Evolutionary conservation across 495 filamentous ascomycete genomes (phyloP).

Genomic region (Lophiotrema nucula): DNA sequence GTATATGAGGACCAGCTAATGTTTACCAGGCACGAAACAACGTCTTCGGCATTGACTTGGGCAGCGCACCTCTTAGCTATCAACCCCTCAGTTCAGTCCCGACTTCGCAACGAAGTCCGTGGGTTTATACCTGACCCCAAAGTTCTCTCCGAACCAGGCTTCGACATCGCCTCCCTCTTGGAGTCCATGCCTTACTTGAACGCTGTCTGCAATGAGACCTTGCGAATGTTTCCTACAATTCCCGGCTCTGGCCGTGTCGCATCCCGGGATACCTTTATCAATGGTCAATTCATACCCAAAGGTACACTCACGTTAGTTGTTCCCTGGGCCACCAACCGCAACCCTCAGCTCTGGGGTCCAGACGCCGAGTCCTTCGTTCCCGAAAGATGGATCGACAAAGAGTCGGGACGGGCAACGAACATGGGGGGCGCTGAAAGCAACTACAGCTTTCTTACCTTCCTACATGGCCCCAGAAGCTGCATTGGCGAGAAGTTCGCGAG

Average conservation of each 20-base stretch:
- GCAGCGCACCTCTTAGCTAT: slow-evolving; percentile 51
- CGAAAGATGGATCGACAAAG: slow-evolving; percentile 38
- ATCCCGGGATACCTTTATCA: slow-evolving; percentile 47
- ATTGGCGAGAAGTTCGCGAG: slow-evolving; percentile 40
- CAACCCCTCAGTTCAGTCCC: slow-evolving; percentile 48
- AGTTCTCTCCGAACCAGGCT: background rate
- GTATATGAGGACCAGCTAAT: background rate
- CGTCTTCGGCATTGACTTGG: slow-evolving; percentile 55
- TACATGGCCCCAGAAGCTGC: slow-evolving; percentile 41
- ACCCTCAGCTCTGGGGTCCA: slow-evolving; percentile 34
- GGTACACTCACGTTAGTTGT: slow-evolving; percentile 32
- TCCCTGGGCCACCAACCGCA: slow-evolving; percentile 40
- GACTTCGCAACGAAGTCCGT: slow-evolving; percentile 51
- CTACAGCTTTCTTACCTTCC: slow-evolving; percentile 37
- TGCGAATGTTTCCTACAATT: slow-evolving; percentile 48
- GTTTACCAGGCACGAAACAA: slow-evolving; percentile 51
- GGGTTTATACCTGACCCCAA: slow-evolving; percentile 39
- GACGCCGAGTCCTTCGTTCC: slow-evolving; percentile 35
- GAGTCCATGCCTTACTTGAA: slow-evolving; percentile 55
- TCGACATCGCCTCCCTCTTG: slow-evolving; percentile 41
- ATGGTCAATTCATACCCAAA: slow-evolving; percentile 29
- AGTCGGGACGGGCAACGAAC: slow-evolving; percentile 24
- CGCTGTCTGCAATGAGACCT: slow-evolving; percentile 47
- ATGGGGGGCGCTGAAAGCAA: slow-evolving; percentile 33
- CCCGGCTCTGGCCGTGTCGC: slow-evolving; percentile 51